A percentile compares a stretch with the other conserved stretches of the same genome.
phyloP scores from a whole-genome alignment of 108 stramenopile genomes.

The Chaetoceros muelleri region DNA sequence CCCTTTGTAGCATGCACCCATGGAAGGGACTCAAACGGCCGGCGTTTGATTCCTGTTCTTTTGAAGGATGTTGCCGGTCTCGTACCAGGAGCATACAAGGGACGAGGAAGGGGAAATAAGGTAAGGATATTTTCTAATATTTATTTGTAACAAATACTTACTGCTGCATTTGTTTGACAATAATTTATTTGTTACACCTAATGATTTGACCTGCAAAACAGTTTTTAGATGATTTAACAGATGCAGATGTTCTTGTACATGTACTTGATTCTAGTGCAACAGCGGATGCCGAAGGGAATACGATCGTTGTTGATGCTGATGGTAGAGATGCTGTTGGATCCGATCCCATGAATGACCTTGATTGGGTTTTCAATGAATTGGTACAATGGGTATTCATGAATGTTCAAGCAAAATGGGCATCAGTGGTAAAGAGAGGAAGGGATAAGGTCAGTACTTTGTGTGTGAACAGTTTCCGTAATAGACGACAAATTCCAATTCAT shows the following conservation, averaged over 20 bases:
- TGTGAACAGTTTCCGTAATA: background rate
- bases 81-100: conserved; percentile 85
- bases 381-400: conserved; percentile 84
- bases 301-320: conserved; percentile 12
- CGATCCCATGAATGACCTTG: conserved; percentile 59
- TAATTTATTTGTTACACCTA: too few relatives aligned
- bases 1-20: conserved; percentile 44
- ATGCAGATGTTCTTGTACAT: conserved; percentile 84
- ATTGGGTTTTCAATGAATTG: conserved; percentile 76
- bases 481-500: background rate
- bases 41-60: conserved; percentile 65
- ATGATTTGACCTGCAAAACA: too few relatives aligned
- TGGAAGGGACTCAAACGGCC: conserved; percentile 56
- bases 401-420: conserved; percentile 69
- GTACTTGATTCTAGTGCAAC: conserved; percentile 69
- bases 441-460: conserved; percentile 6
- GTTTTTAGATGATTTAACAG: conserved; percentile 83
- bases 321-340: conserved; percentile 18
- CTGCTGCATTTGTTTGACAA: too few relatives aligned
- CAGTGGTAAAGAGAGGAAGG: conserved; percentile 43
- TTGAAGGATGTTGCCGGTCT: conserved; percentile 89
- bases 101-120: conserved; percentile 74
- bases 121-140: conserved; percentile 3
- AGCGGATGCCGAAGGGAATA: conserved; percentile 67
- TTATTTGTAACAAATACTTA: background rate